Percentiles rank a stretch among this genome's conserved stretches.
phyloP scores from a whole-genome alignment of 371 early-diverging fungal genomes.

The Haplosporangium sp. region DNA sequence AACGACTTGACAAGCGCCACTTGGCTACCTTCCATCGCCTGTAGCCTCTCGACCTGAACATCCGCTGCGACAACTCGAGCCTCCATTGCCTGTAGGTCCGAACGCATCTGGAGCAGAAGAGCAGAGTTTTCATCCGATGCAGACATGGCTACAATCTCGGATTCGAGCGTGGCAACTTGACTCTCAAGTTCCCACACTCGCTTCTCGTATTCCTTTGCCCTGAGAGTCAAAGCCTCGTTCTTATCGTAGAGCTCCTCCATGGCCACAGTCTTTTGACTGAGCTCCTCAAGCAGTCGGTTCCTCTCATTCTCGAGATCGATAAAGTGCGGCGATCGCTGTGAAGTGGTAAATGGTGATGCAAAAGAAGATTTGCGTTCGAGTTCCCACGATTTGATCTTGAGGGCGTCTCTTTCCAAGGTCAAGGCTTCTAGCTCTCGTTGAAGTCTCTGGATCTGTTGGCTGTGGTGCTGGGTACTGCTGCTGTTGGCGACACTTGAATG shows the following conservation, averaged over 20 bases:
- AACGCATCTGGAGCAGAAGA: slow-evolving; percentile 3
- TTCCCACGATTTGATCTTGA: slow-evolving; percentile 29
- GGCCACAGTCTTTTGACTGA: slow-evolving; percentile 30
- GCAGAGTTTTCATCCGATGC: slow-evolving; percentile 1
- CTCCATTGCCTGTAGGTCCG: slow-evolving; percentile 19
- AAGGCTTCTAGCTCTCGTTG: slow-evolving; percentile 18
- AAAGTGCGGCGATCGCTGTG: slow-evolving; percentile 16
- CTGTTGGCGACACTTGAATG: background rate
- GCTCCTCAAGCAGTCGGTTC: slow-evolving; percentile 29
- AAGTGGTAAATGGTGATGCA: slow-evolving; percentile 1
- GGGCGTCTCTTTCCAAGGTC: slow-evolving; percentile 25
- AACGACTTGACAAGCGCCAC: slow-evolving; percentile 17
- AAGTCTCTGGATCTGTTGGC: slow-evolving; percentile 9
- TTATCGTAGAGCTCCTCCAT: slow-evolving; percentile 21
- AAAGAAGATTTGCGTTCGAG: slow-evolving; percentile 17
- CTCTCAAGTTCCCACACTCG: slow-evolving; percentile 35
- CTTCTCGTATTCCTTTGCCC: slow-evolving; percentile 28
- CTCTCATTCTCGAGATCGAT: slow-evolving; percentile 33
- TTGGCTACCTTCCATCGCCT: slow-evolving; percentile 28
- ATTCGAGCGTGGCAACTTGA: slow-evolving; percentile 14
- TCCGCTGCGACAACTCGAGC: slow-evolving; percentile 14
- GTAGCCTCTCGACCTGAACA: slow-evolving; percentile 13
- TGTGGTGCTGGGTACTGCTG: background rate
- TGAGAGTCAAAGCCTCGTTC: slow-evolving; percentile 25
- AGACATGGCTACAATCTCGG: no score